Conservation (phyloP, 805 yeast species). For the Candida jianshihensis region DNA sequence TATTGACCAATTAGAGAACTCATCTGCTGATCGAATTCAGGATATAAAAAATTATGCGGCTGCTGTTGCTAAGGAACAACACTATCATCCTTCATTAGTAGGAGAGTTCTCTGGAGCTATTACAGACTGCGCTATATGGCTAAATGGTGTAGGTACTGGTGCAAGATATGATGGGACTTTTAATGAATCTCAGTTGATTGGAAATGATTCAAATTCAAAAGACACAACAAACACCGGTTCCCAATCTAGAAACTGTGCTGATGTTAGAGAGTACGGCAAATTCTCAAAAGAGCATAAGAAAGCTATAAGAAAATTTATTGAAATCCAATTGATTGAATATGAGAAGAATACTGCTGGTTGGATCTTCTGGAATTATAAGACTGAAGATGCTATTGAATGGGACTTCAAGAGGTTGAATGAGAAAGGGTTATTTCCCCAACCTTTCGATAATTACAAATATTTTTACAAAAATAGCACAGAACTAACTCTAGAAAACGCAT, state of each 20-base stretch:
- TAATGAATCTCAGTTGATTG: constrained; percentile 13
- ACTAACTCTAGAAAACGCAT: not conserved
- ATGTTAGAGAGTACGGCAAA: constrained; percentile 27
- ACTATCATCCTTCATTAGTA: constrained; percentile 44
- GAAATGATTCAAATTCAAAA: constrained; percentile 6
- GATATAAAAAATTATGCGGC: constrained; percentile 28
- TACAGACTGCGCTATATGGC: constrained; percentile 60
- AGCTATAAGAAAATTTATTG: constrained; percentile 47
- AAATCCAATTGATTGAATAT: constrained; percentile 53
- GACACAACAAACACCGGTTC: not conserved
- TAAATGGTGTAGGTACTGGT: constrained; percentile 61
- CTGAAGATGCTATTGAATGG: constrained; percentile 64
- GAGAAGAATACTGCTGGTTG: constrained; percentile 44
- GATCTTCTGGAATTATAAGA: constrained; percentile 68
- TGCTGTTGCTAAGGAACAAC: constrained; percentile 23
- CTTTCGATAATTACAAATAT: constrained; percentile 49
- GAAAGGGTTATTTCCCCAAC: constrained; percentile 53
- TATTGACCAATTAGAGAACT: constrained; percentile 46
- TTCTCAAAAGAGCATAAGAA: constrained; percentile 38
- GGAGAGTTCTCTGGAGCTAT: constrained; percentile 73
- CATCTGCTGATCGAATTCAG: constrained; percentile 26
- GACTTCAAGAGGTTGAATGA: constrained; percentile 47
- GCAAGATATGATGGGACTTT: constrained; percentile 52
- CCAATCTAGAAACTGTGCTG: constrained; percentile 28
- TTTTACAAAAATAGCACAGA: constrained; percentile 20